Conservation (phyloP, 2,329 filamentous ascomycete species). For the Alternaria solani region DNA sequence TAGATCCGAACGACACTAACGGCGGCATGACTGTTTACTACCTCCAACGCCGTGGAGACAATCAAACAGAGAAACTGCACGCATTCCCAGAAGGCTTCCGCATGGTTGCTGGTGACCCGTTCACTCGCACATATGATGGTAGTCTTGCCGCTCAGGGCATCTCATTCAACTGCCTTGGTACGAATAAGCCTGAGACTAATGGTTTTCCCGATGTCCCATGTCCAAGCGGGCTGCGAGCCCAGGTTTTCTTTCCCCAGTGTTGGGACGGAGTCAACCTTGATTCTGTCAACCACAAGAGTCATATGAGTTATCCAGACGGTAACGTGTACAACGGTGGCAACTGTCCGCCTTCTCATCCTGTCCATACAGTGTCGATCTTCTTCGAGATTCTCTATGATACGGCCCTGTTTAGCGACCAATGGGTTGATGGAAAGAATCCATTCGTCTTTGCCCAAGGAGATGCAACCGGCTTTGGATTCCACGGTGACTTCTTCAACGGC, state of each 20-base stretch:
- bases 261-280: constrained; percentile 70
- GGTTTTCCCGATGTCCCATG: constrained; percentile 76
- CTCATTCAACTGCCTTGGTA: constrained; percentile 64
- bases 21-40: constrained; percentile 80
- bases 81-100: constrained; percentile 75
- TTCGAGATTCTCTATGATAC: constrained; percentile 66
- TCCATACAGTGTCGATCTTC: constrained; percentile 66
- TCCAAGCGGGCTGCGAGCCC: constrained; percentile 65
- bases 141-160: constrained; percentile 58
- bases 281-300: constrained; percentile 66
- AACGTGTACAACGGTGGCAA: constrained; percentile 59
- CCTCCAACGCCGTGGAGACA: constrained; percentile 61
- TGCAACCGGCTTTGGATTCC: constrained; percentile 72
- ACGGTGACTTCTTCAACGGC: constrained; percentile 75
- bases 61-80: constrained; percentile 67
- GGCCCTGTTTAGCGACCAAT: constrained; percentile 57
- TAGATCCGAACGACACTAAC: constrained; percentile 48
- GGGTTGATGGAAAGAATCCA: constrained; percentile 53
- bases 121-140: constrained; percentile 63
- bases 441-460: constrained; percentile 74
- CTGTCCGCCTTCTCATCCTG: constrained; percentile 60
- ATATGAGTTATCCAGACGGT: constrained; percentile 67
- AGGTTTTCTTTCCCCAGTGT: constrained; percentile 77
- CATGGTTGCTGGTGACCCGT: constrained; percentile 74
- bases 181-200: constrained; percentile 54